Evolutionary conservation across 106 monocot species (phyloP), one percentile per base, ranked within the genome.

Genomic region (Allium cepa): DNA sequence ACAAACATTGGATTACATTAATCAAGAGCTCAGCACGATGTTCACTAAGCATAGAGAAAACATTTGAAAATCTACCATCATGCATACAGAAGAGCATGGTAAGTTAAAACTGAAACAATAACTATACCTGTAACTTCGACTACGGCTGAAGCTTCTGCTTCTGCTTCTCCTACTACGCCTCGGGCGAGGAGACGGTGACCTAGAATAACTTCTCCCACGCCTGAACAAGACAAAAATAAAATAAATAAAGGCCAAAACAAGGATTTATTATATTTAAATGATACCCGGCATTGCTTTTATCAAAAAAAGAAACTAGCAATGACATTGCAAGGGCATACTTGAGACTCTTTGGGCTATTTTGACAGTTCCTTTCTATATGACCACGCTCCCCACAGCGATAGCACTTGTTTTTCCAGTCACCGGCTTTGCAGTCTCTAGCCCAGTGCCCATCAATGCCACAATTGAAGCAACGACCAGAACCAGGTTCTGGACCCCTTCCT

Each of bases 381-480:
- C 93, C 99, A 72, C 99, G 80, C 62, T 85, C 93, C 13, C 99
- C 99, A 78, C 99, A 99, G 9, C 93, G 92, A 78, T 99, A 99
- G 68, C 99, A 99, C 67, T 87, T 93, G 77, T 99, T 93, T 70
- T 99, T 99, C 99, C 99, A 99, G 67, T 99, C 99, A 64, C 99
- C 99, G 60, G 93, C 90, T 73, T 90, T 90, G 83, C 99, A 99
- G 57, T 99, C 99, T 47, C 99, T 82, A 63, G 99, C 99, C 99
- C 99, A 99, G 60, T 99, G 99, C 6, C 99, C 99, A 81, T 99
- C 99, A 64, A 99, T 72, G 4, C 99, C 99, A 74, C 99, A 99
- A 64, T 99, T 99, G 47, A 93, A 99, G 67, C 93, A 99, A 17
- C 99, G 92, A 48, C 93, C 99, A 60, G 99, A 88, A 57, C 99